Conservation (phyloP, 345 rosid genomes). For the Camelina laxa region DNA sequence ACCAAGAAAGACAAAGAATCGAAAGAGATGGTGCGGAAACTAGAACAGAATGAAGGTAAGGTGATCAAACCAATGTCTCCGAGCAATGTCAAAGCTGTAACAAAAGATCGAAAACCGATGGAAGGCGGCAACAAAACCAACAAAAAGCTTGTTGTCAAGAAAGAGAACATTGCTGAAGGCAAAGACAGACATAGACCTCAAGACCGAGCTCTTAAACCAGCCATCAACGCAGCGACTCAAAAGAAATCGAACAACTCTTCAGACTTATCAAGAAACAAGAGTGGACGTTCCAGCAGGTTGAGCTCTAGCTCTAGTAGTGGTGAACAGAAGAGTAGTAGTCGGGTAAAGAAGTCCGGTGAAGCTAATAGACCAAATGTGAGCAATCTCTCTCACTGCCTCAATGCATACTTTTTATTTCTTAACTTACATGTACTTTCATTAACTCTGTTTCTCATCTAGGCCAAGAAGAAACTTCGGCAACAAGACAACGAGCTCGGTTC, state of each 20-base stretch:
- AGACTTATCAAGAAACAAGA: constrained; percentile 37
- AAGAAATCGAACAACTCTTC: constrained; percentile 47
- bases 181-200: constrained; percentile 47
- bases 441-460: constrained; percentile 47
- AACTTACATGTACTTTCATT: neutral
- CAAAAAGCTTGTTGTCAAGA: constrained; percentile 39
- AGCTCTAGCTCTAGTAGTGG: constrained; percentile 45
- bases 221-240: constrained; percentile 22
- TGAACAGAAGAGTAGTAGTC: constrained; percentile 35
- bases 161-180: constrained; percentile 46
- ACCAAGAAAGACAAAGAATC: constrained; percentile 46
- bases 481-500: constrained; percentile 40
- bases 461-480: constrained; percentile 46
- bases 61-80: constrained; percentile 41
- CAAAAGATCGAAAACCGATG: constrained; percentile 39
- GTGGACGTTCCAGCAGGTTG: constrained; percentile 30
- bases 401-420: neutral
- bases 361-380: constrained; percentile 38
- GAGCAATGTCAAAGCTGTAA: constrained; percentile 46
- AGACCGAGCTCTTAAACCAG: constrained; percentile 49
- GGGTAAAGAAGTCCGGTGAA: constrained; percentile 41
- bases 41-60: constrained; percentile 48
- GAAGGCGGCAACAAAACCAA: constrained; percentile 39
- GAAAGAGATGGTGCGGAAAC: constrained; percentile 34
- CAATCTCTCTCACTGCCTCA: constrained; percentile 22